Evolutionary conservation across 192 early-diverging fungal genomes (phyloP).

Genomic region (Entophlyctis luteolus): DNA sequence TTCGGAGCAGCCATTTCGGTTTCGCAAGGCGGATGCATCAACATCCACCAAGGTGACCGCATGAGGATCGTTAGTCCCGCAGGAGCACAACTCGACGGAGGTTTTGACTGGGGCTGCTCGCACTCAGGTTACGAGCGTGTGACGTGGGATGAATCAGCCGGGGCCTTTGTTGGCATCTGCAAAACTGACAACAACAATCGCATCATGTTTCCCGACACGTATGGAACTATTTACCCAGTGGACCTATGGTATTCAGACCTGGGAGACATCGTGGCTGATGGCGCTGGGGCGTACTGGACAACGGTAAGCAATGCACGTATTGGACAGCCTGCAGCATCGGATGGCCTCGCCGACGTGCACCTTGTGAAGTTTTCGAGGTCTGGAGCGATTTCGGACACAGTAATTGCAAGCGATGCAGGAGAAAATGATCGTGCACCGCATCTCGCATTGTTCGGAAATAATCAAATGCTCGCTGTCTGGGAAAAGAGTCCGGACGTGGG

Average conservation of each 20-base stretch:
- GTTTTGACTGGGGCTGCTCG: not conserved
- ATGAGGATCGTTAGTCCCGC: conserved; percentile 26
- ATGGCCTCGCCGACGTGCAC: not conserved
- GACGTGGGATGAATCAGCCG: not conserved
- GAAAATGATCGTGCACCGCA: not conserved
- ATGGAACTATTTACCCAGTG: not conserved
- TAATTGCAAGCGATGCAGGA: not conserved
- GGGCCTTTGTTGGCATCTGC: not conserved
- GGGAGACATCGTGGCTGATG: not conserved
- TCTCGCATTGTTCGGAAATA: not conserved
- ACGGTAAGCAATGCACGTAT: not conserved
- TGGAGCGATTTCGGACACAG: not conserved
- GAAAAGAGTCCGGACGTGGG: not conserved
- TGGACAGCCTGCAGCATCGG: not conserved
- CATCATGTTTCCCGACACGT: not conserved
- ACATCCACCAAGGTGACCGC: conserved; percentile 16
- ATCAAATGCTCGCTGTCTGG: not conserved
- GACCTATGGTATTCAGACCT: not conserved
- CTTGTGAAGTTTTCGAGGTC: not conserved
- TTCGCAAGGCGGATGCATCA: conserved; percentile 13
- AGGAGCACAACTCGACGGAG: conserved; percentile 31
- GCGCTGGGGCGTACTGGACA: not conserved
- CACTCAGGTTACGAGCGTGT: not conserved
- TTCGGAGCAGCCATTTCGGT: conserved; percentile 17
- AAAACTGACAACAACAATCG: not conserved